A percentile compares a stretch with the other conserved stretches of the same genome.
Conservation (phyloP, 2,329 filamentous ascomycete genomes). For the Incumbomyces delicatus region DNA sequence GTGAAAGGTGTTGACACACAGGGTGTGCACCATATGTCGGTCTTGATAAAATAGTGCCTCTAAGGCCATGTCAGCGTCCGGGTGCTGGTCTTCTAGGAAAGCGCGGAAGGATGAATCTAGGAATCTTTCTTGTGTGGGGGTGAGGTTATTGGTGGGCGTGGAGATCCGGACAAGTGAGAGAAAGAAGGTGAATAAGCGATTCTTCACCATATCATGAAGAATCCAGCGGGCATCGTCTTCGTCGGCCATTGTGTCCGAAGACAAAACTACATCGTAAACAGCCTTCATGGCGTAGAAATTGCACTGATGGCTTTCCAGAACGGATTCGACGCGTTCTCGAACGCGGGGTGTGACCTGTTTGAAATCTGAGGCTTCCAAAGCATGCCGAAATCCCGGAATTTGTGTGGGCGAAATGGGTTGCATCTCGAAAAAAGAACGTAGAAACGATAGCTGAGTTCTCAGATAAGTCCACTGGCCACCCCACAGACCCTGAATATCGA, state of each 20-base stretch:
- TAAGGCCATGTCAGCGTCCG: slow-evolving; percentile 77
- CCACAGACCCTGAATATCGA: slow-evolving; percentile 86
- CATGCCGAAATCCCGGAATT: slow-evolving; percentile 70
- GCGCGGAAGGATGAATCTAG: slow-evolving; percentile 55
- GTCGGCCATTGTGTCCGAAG: slow-evolving; percentile 47
- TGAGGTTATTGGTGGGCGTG: slow-evolving; percentile 38
- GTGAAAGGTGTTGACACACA: slow-evolving; percentile 68
- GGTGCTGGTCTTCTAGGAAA: slow-evolving; percentile 69
- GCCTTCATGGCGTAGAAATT: slow-evolving; percentile 73
- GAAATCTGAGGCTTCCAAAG: slow-evolving; percentile 61
- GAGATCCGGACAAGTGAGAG: slow-evolving; percentile 37
- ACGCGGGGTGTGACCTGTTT: slow-evolving; percentile 50
- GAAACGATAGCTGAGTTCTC: slow-evolving; percentile 86
- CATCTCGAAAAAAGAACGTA: slow-evolving; percentile 74
- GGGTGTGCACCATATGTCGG: slow-evolving; percentile 71
- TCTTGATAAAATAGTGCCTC: slow-evolving; percentile 89
- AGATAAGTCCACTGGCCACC: slow-evolving; percentile 78
- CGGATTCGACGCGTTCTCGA: slow-evolving; percentile 52
- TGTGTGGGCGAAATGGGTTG: slow-evolving; percentile 73
- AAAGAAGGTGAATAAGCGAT: slow-evolving; percentile 40
- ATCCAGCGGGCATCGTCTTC: slow-evolving; percentile 47
- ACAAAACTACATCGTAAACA: slow-evolving; percentile 53
- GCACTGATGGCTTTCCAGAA: slow-evolving; percentile 75
- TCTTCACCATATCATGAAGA: slow-evolving; percentile 51
- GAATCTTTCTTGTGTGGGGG: slow-evolving; percentile 38